These are phyloP conservation scores for Maudiozyma barnettii DNA, from an alignment of 805 yeast species.

Conservation along the genomic window DNA sequence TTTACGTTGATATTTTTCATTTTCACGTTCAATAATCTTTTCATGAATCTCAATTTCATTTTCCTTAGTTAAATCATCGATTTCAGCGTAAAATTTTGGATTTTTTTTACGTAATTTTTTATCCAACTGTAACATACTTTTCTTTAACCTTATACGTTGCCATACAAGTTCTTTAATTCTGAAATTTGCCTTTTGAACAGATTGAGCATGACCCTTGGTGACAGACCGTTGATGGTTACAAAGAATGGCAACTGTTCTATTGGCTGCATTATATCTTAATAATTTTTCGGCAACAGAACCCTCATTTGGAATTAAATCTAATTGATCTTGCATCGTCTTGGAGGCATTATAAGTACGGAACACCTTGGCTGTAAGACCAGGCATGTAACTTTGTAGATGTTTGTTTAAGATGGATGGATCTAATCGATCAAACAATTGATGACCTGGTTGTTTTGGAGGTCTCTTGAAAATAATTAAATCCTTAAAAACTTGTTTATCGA, in stretches of 20 bases:
- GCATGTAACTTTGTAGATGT: conserved; percentile 82
- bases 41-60: conserved; percentile 52
- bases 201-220: conserved; percentile 70
- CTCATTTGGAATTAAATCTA: conserved; percentile 73
- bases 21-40: conserved; percentile 53
- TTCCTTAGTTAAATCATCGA: conserved; percentile 57
- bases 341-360: conserved; percentile 97
- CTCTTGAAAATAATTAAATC: conserved; percentile 57
- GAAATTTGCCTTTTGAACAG: conserved; percentile 71
- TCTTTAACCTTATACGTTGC: conserved; percentile 69
- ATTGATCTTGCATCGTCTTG: conserved; percentile 91
- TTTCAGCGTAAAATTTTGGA: conserved; percentile 53
- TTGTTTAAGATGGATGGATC: conserved; percentile 77
- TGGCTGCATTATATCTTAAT: conserved; percentile 85
- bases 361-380: conserved; percentile 90
- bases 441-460: conserved; percentile 83
- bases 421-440: conserved; percentile 82
- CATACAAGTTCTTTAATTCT: conserved; percentile 72
- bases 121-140: conserved; percentile 61
- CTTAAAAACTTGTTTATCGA: conserved; percentile 84
- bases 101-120: conserved; percentile 40
- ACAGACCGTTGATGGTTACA: conserved; percentile 97
- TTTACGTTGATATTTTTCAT: conserved; percentile 54
- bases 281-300: conserved; percentile 86
- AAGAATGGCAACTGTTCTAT: conserved; percentile 86